These are phyloP conservation scores for Clausena lansium DNA, from an alignment of 345 rosid species.

Conservation along the genomic window DNA sequence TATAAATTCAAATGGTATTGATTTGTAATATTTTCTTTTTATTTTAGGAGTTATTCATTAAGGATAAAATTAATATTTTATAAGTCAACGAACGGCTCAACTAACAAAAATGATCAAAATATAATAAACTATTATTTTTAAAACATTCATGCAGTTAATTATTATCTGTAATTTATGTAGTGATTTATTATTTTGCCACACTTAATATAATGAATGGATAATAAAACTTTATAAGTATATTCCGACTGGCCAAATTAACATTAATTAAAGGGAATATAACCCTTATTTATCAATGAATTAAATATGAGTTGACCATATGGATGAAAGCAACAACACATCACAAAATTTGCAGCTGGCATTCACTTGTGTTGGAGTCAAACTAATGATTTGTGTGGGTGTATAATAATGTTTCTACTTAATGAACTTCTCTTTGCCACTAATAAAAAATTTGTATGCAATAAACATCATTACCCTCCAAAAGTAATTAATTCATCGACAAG, in stretches of 20 bases:
- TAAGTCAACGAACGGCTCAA: too few species aligned
- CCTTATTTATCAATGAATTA: slow-evolving; percentile 8
- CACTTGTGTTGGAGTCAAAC: neutral
- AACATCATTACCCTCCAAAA: neutral
- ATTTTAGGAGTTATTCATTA: too few species aligned
- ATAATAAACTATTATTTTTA: too few species aligned
- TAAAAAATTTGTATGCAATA: neutral
- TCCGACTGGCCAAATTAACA: neutral
- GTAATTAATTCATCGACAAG: neutral
- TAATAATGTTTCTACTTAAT: neutral
- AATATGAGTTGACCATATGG: slow-evolving; percentile 22
- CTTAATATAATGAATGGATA: too few species aligned
- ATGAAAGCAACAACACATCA: slow-evolving; percentile 10
- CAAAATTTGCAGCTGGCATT: slow-evolving; percentile 10
- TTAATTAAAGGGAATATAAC: neutral
- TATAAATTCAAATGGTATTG: too few species aligned
- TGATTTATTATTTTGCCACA: too few species aligned
- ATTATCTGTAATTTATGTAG: too few species aligned
- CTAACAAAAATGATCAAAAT: too few species aligned
- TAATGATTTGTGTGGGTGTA: slow-evolving; percentile 9
- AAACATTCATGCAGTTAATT: rapidly evolving
- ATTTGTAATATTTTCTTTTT: too few species aligned
- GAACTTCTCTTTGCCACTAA: neutral
- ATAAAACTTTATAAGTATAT: too few species aligned
- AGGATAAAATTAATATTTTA: too few species aligned